Conservation (phyloP, 257 asterid species). For the Thymus quinquecostatus region DNA sequence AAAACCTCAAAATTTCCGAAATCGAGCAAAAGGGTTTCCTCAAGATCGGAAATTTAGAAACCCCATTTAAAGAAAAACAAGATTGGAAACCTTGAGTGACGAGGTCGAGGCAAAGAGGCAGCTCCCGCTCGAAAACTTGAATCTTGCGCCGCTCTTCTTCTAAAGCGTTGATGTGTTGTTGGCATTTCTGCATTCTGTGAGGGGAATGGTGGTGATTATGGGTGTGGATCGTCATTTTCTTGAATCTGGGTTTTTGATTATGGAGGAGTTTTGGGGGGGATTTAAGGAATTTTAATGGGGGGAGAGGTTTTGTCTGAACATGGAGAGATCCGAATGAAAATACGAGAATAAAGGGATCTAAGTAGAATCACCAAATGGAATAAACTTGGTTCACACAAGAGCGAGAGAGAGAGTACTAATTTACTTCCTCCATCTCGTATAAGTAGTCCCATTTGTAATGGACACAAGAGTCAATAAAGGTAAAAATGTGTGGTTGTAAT, state of each 20-base stretch:
- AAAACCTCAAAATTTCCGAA: neutral
- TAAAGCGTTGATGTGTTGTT: conserved; percentile 60
- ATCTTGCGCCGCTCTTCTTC: conserved; percentile 83
- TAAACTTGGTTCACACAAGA: conserved; percentile 38
- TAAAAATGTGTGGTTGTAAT: no score
- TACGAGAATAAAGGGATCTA: conserved; percentile 64
- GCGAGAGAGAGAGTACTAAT: no score
- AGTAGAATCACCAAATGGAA: conserved; percentile 61
- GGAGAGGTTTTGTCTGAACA: conserved; percentile 43
- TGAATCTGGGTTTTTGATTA: neutral
- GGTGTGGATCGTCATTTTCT: conserved; percentile 44
- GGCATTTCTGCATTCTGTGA: conserved; percentile 61
- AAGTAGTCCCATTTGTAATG: no score
- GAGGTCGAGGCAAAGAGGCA: conserved; percentile 90
- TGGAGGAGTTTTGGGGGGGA: neutral
- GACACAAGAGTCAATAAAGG: no score
- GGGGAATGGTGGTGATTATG: conserved; percentile 32
- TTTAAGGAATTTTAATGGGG: conserved; percentile 27
- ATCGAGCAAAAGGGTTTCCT: neutral
- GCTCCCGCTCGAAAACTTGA: conserved; percentile 91
- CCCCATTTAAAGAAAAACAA: no score
- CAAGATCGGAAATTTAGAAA: no score
- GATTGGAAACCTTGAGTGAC: conserved; percentile 69
- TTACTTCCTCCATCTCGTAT: no score
- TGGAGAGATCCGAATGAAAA: conserved; percentile 53